Conservation (phyloP, 305 asterid species). For the Fraxinus sp. region DNA sequence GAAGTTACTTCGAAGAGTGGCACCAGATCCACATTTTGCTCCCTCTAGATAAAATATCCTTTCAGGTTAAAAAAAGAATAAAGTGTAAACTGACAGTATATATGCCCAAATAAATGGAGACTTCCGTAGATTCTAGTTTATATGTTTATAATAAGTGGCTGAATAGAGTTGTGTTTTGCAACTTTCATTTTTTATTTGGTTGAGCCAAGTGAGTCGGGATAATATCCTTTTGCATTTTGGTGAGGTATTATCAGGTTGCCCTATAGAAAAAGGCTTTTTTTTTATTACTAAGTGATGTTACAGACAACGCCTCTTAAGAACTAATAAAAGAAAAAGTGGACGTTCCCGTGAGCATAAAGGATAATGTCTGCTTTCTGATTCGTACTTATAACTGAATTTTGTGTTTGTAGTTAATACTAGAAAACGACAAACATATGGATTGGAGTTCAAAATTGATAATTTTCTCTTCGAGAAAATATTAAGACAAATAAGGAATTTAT, state of each 20-base stretch:
- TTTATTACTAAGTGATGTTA: neutral
- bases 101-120: slow-evolving; percentile 15
- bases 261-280: neutral
- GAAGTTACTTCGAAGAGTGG: slow-evolving; percentile 27
- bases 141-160: neutral
- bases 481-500: neutral
- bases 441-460: neutral
- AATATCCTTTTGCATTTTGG: slow-evolving; percentile 17
- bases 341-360: slow-evolving; percentile 10
- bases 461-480: neutral
- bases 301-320: neutral
- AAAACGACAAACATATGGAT: neutral
- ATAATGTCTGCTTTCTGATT: slow-evolving; percentile 1
- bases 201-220: neutral
- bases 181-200: neutral
- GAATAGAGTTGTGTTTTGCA: neutral
- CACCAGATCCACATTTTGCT: slow-evolving; percentile 38
- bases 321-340: neutral
- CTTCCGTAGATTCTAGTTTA: slow-evolving; percentile 25
- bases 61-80: slow-evolving; percentile 14
- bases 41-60: slow-evolving; percentile 27
- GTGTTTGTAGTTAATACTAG: neutral
- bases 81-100: neutral
- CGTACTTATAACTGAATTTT: neutral
- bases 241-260: slow-evolving; percentile 3